Conservation (phyloP, 1,284 basidiomycete species). For the Rhodotorula sp. region DNA sequence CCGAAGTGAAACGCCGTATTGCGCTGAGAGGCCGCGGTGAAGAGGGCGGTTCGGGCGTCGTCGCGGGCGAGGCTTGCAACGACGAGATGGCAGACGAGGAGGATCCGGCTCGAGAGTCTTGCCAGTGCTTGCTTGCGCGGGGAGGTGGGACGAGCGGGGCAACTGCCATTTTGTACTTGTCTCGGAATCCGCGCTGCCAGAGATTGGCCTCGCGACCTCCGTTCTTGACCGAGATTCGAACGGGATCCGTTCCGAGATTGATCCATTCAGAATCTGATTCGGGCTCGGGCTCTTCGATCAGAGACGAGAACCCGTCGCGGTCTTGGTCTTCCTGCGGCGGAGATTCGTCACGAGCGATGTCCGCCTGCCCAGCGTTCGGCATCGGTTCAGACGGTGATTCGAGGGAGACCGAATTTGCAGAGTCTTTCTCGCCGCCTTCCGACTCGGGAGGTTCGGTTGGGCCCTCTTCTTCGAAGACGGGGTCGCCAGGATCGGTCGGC, state of each 20-base stretch:
- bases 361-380: no score
- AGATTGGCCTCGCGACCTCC: constrained; percentile 48
- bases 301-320: no score
- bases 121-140: not conserved
- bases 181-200: constrained; percentile 47
- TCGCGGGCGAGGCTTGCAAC: not conserved
- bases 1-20: constrained; percentile 25
- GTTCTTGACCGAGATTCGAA: constrained; percentile 35
- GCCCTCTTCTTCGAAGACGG: no score
- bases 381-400: no score
- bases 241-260: constrained; percentile 40
- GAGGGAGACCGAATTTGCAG: no score
- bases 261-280: constrained; percentile 45
- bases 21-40: constrained; percentile 7
- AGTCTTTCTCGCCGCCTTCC: no score
- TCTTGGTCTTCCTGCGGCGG: no score
- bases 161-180: constrained; percentile 39
- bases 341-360: no score
- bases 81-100: constrained; percentile 20
- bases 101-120: constrained; percentile 10
- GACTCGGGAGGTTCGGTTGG: no score
- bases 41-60: constrained; percentile 18
- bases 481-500: no score
- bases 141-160: constrained; percentile 15
- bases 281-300: not conserved